Conservation (phyloP, 1,284 basidiomycete species). For the Peniophora sp. region DNA sequence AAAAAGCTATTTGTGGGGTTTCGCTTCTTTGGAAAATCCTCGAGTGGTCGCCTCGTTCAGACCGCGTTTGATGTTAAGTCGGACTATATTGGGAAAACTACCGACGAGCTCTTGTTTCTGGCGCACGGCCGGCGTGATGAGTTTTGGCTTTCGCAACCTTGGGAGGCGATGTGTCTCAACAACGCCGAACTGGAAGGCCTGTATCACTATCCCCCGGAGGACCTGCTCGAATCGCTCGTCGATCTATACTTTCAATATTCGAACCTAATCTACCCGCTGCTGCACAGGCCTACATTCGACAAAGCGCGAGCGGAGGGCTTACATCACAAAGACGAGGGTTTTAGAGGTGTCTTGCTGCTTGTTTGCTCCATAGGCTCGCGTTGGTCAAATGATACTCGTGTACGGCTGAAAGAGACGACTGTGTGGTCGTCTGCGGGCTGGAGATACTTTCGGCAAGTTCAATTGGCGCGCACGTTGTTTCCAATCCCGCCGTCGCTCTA, state of each 20-base stretch:
- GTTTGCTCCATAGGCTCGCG: constrained; percentile 46
- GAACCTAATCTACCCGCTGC: constrained; percentile 35
- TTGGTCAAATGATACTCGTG: constrained; percentile 45
- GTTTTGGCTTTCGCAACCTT: constrained; percentile 10
- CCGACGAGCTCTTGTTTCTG: constrained; percentile 12
- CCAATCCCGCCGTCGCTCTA: constrained; percentile 54
- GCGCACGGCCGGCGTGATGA: constrained; percentile 7
- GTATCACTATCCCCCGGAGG: constrained; percentile 24
- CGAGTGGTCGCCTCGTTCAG: constrained; percentile 57
- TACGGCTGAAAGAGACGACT: constrained; percentile 35
- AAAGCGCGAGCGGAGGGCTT: constrained; percentile 27
- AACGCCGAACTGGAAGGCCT: constrained; percentile 1
- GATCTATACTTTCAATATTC: constrained; percentile 38
- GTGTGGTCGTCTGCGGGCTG: constrained; percentile 57
- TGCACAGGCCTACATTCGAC: constrained; percentile 44
- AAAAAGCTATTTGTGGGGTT: constrained; percentile 22
- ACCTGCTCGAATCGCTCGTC: constrained; percentile 34
- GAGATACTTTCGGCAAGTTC: constrained; percentile 67
- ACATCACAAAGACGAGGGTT: constrained; percentile 35
- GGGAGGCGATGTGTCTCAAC: constrained; percentile 6
- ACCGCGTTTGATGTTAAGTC: constrained; percentile 63
- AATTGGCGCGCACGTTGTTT: constrained; percentile 26
- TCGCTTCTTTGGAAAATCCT: constrained; percentile 69
- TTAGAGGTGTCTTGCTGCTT: constrained; percentile 40
- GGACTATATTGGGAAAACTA: constrained; percentile 33